Evolutionary conservation across 2,329 filamentous ascomycete species (phyloP), one percentile per base, ranked within the genome.

Genomic region (Rosellinia necatrix): DNA sequence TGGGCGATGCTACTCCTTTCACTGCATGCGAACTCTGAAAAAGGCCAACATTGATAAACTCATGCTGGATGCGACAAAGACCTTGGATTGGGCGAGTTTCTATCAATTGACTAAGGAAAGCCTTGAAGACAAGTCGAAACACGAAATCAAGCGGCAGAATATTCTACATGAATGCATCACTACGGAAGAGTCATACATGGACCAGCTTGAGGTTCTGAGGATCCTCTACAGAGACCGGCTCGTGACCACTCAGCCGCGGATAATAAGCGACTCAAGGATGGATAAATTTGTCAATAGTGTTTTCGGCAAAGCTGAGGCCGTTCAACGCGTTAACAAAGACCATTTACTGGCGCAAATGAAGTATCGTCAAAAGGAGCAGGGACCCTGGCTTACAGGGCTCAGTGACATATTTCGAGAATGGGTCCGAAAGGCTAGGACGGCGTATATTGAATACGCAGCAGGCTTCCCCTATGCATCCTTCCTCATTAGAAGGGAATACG

Each of bases 401-500:
- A 97, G 92, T 70, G 94, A 97, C 68, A 91, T 99, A 46, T 97
- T 99, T 78, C 82, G 94, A 56, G 94, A 99, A 75, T 99, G 94
- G 94, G 96, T 97, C 60, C 85, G 94, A 61, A 97, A 97, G 73
- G 94, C 94, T 27, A 91, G 88, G 72, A 78, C 82, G 2, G 88
- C 91, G 9, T 99, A 97, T 70, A 86, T 97, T 58, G 92, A 96
- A 56, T 99, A 97, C 72, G 93, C 93, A 34, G 87, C 89, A 1
- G 87, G 87, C 0, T 97, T 94, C 65, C 93, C 93, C 0, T 86
- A 88, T 56, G 93, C 94, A 1, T 87, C 86, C 32, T 92, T 90
- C 69, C 78, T 92, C 49, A 85, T 99, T 15, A 88, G 92, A 49
- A 89, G 89, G 69, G 94, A 99, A 74, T 81, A 88, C 1, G 87